Evolutionary conservation across 495 filamentous ascomycete species (phyloP).

Genomic region (Bryoglossum gracile): DNA sequence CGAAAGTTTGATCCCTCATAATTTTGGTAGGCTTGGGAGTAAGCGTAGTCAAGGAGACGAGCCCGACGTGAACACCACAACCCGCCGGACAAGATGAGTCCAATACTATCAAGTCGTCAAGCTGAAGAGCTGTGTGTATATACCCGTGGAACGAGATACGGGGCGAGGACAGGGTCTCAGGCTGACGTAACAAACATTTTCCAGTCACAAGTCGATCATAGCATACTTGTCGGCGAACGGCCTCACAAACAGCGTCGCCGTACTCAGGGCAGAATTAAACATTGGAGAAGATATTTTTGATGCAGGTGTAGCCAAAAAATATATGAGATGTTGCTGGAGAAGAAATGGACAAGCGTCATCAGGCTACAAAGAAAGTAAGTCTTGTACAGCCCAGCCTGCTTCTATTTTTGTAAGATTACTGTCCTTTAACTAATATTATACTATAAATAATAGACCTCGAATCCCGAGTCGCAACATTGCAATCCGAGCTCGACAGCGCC

Average conservation of each 20-base stretch:
- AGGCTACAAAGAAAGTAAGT: conserved; percentile 85
- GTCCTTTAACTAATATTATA: conserved; percentile 7
- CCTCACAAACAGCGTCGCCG: conserved; percentile 57
- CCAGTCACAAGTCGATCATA: conserved; percentile 86
- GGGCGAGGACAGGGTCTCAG: no score
- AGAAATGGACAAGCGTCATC: conserved; percentile 93
- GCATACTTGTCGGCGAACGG: conserved; percentile 76
- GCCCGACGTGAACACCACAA: no score
- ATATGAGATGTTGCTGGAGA: conserved; percentile 83
- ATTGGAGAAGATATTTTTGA: conserved; percentile 62
- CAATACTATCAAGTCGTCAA: no score
- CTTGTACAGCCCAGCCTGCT: no score
- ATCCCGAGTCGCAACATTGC: conserved; percentile 57
- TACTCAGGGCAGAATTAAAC: conserved; percentile 56
- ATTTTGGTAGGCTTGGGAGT: no score
- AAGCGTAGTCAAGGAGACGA: no score
- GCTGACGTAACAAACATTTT: no score
- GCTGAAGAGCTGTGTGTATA: no score
- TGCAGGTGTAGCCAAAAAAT: conserved; percentile 71
- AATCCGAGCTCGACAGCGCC: conserved; percentile 74
- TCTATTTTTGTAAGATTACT: no score
- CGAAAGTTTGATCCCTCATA: no score
- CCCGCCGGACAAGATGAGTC: no score
- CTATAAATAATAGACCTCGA: conserved; percentile 93
- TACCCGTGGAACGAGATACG: no score